Evolutionary conservation across 2,329 filamentous ascomycete genomes (phyloP).

Genomic region (Trichoderma hamatum): DNA sequence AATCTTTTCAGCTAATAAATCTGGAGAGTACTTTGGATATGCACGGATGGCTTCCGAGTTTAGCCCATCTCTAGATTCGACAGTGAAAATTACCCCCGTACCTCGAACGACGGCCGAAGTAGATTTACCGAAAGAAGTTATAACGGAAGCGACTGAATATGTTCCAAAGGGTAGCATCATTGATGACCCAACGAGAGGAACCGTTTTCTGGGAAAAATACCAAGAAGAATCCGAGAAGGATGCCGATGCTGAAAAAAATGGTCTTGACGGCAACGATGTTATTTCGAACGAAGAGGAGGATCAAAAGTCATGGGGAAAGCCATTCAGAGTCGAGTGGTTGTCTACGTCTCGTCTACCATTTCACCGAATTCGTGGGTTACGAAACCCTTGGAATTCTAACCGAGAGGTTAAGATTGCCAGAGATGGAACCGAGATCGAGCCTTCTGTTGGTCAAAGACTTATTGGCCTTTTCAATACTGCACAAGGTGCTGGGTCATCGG

Average conservation of each 20-base stretch:
- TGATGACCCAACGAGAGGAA: slow-evolving; percentile 89
- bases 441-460: slow-evolving; percentile 74
- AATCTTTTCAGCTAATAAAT: slow-evolving; percentile 96
- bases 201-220: slow-evolving; percentile 94
- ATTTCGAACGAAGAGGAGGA: slow-evolving; percentile 45
- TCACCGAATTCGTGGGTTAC: slow-evolving; percentile 80
- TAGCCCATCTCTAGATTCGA: slow-evolving; percentile 71
- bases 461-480: slow-evolving; percentile 74
- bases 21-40: slow-evolving; percentile 95
- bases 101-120: slow-evolving; percentile 60
- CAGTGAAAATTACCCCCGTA: slow-evolving; percentile 70
- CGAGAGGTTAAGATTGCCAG: slow-evolving; percentile 94
- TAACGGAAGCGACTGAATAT: slow-evolving; percentile 75
- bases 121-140: slow-evolving; percentile 77
- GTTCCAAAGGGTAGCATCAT: slow-evolving; percentile 86
- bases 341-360: slow-evolving; percentile 84
- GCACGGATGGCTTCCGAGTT: slow-evolving; percentile 88
- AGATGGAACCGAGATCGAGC: slow-evolving; percentile 91
- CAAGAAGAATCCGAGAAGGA: slow-evolving; percentile 55
- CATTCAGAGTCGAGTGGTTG: slow-evolving; percentile 88
- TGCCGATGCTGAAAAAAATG: slow-evolving; percentile 48
- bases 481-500: slow-evolving; percentile 45
- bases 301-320: slow-evolving; percentile 80
- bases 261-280: slow-evolving; percentile 44
- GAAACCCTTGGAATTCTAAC: slow-evolving; percentile 95